A percentile compares a stretch with the other conserved stretches of the same genome.
Evolutionary conservation across 176 grass and related monocot genomes (phyloP).

Genomic region (Poa annua): DNA sequence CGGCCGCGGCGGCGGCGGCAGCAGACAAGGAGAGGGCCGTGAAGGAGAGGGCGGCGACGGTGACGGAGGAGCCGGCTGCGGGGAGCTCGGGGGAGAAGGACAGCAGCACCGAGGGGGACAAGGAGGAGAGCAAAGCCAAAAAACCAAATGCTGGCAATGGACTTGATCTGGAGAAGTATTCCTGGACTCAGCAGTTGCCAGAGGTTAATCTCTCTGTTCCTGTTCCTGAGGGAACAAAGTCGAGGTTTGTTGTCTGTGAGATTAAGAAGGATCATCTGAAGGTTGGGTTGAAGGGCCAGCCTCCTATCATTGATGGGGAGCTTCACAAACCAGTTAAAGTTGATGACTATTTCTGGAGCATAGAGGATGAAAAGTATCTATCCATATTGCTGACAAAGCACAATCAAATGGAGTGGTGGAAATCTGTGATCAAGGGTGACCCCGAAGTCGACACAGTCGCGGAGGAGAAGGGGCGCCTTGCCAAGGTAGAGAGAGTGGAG

Average conservation of each 20-base stretch:
- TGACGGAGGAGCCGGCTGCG: slow-evolving; percentile 32
- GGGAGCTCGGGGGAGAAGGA: slow-evolving; percentile 39
- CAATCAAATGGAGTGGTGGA: slow-evolving; percentile 99
- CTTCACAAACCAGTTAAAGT: slow-evolving; percentile 76
- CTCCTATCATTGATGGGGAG: slow-evolving; percentile 82
- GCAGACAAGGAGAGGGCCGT: slow-evolving; percentile 36
- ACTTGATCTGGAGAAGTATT: slow-evolving; percentile 96
- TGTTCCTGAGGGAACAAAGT: slow-evolving; percentile 90
- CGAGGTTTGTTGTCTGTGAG: slow-evolving; percentile 80
- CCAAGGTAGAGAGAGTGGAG: no score
- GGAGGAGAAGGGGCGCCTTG: no score
- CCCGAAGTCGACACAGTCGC: slow-evolving; percentile 88
- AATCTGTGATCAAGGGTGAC: slow-evolving; percentile 77
- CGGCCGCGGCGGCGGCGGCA: neutral
- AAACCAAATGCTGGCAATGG: slow-evolving; percentile 90
- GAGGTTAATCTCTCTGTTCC: slow-evolving; percentile 76
- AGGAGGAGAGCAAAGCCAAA: slow-evolving; percentile 50
- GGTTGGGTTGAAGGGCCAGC: slow-evolving; percentile 88
- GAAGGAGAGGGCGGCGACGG: neutral
- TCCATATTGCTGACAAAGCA: slow-evolving; percentile 88
- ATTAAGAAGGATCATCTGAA: slow-evolving; percentile 91
- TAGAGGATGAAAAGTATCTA: slow-evolving; percentile 89
- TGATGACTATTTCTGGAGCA: slow-evolving; percentile 97
- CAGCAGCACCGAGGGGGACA: slow-evolving; percentile 38
- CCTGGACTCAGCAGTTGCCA: slow-evolving; percentile 89